Conservation (phyloP, 352 stramenopile species). For the Globisporangium cylindrosporum region DNA sequence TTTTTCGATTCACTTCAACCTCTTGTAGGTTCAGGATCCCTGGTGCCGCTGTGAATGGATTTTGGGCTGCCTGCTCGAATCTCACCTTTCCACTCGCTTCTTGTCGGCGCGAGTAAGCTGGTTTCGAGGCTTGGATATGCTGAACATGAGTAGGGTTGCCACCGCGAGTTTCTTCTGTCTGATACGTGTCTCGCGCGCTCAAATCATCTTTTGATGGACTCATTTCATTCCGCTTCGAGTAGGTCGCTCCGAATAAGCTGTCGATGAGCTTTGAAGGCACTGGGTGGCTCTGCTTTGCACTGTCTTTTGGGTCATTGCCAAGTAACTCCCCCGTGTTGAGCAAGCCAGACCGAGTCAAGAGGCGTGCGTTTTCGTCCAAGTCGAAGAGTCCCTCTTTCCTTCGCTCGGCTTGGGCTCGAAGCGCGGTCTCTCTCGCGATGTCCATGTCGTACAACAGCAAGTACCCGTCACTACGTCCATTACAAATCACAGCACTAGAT, state of each 20-base stretch:
- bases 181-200: not conserved
- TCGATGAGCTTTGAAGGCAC: slow-evolving; percentile 71
- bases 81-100: not conserved
- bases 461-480: slow-evolving; percentile 55
- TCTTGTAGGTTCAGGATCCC: slow-evolving; percentile 23
- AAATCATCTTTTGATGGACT: not conserved
- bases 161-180: not conserved
- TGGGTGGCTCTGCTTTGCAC: slow-evolving; percentile 21
- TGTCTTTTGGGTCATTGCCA: not conserved
- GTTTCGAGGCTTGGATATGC: not conserved
- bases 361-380: slow-evolving; percentile 32
- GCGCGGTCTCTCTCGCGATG: slow-evolving; percentile 61
- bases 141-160: not conserved
- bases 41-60: slow-evolving; percentile 7
- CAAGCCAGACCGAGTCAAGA: slow-evolving; percentile 44
- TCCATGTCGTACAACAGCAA: slow-evolving; percentile 82
- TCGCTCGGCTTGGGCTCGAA: slow-evolving; percentile 30
- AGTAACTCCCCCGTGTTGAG: not conserved
- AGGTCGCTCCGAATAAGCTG: slow-evolving; percentile 56
- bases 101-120: not conserved
- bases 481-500: not conserved
- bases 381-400: slow-evolving; percentile 43
- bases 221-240: slow-evolving; percentile 16
- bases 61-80: not conserved
- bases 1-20: slow-evolving; percentile 59